phyloP scores from a whole-genome alignment of 2,329 filamentous ascomycete species.

The Epichloe gansuensis region DNA sequence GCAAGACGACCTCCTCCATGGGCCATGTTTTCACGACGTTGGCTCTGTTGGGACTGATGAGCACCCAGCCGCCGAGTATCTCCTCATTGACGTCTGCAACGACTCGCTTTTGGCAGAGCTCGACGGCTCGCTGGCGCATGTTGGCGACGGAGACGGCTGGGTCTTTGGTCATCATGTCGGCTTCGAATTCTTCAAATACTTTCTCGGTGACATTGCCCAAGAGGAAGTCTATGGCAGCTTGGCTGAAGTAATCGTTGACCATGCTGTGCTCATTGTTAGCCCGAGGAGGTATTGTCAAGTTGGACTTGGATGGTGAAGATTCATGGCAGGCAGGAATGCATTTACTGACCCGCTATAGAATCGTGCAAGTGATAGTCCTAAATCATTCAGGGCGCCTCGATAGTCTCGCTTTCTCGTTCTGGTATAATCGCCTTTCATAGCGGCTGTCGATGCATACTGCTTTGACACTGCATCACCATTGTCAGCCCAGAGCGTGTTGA shows the following conservation, averaged over 20 bases:
- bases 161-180: conserved; percentile 85
- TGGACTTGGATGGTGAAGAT: background rate
- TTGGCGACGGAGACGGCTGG: conserved; percentile 78
- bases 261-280: conserved; percentile 49
- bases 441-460: conserved; percentile 90
- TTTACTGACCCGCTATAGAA: conserved; percentile 51
- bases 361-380: conserved; percentile 74
- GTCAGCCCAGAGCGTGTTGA: conserved; percentile 94
- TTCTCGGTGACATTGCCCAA: conserved; percentile 75
- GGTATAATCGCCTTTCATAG: conserved; percentile 94
- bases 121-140: conserved; percentile 79
- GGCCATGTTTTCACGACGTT: conserved; percentile 59
- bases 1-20: conserved; percentile 78
- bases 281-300: background rate
- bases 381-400: conserved; percentile 79
- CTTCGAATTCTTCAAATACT: conserved; percentile 90
- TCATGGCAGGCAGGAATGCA: too few species aligned
- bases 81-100: conserved; percentile 76
- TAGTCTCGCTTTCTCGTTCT: conserved; percentile 84
- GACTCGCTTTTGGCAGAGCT: conserved; percentile 76
- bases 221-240: conserved; percentile 88
- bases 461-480: conserved; percentile 94
- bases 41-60: conserved; percentile 62
- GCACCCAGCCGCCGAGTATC: conserved; percentile 78
- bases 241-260: conserved; percentile 94